Base-by-base conservation (phyloP, 495 filamentous ascomycete genomes). In the Aspergillus taichungensis region DNA sequence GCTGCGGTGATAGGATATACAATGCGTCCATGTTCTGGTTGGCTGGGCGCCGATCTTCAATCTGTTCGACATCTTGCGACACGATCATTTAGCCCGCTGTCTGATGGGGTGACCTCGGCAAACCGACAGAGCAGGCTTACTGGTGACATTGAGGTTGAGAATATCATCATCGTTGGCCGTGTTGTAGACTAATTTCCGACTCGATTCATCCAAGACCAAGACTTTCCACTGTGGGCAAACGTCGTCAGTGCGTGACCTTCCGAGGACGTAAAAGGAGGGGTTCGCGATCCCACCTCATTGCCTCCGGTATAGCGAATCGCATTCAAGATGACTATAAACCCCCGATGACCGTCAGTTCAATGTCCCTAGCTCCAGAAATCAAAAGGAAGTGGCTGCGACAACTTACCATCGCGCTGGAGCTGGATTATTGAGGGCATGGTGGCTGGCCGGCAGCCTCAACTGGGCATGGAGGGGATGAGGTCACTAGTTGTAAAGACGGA, bases 161-260 rank as follows among this genome's bases (percentile, higher is more conserved):
- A 98, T 91, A 61, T 95, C 87, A 74, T 96, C 89, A 66, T 95
- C 85, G 51, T 86, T 89, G 55, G 89, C 78, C 18, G 87, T 85
- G 74, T 84, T 88, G 61, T 92, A 83, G 51, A 97, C 74, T 51
- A 98, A 69, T 58, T 81, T 84, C 59, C 79, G 82, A 61, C 85
- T 87, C 13, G 65, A 69, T 49, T 84, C 81, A 67, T 98, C 92
- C 53, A 94, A 66, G 29, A 98, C 84, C 56, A 97, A 67, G 53
- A 95, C 84, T 75, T 95, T 96, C 92, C 92, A 97, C 91, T 97
- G 60, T 38, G 51, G 29, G 48, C 28, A 30, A 13, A 12, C 42
- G 49, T 37, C 45, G 60, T 59, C 42, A 69, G 59, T 56, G 56
- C 45, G 18, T 47, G 61, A 37, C 35, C 46, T 50, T 36, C 53